These are phyloP conservation scores for Mucor velutinosus DNA, from an alignment of 371 early-diverging fungal genomes.

Conservation along the genomic window DNA sequence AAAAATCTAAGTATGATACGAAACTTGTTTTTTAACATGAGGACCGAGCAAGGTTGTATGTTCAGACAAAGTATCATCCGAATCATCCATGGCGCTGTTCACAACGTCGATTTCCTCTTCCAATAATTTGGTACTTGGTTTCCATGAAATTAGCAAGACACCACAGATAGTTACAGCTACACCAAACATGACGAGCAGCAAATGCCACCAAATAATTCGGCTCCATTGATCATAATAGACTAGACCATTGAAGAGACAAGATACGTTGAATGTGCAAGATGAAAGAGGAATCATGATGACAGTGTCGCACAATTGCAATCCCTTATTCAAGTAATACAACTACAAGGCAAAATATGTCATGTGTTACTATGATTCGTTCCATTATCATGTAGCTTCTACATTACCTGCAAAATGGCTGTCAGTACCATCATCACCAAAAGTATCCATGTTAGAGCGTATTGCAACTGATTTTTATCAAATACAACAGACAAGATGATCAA, in stretches of 20 bases:
- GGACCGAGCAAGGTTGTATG: neutral
- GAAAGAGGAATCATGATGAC: conserved; percentile 79
- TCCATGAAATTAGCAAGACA: conserved; percentile 66
- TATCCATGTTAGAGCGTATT: conserved; percentile 71
- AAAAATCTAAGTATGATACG: neutral
- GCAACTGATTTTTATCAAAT: conserved; percentile 68
- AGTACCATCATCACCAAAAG: conserved; percentile 63
- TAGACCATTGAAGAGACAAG: conserved; percentile 77
- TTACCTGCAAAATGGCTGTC: conserved; percentile 75
- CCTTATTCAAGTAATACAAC: conserved; percentile 81
- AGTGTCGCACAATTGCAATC: conserved; percentile 75
- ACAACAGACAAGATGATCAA: conserved; percentile 66
- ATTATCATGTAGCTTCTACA: neutral
- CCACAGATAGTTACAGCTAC: conserved; percentile 64
- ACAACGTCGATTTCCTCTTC: conserved; percentile 11
- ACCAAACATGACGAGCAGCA: conserved; percentile 67
- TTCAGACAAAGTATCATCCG: neutral
- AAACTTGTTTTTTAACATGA: neutral
- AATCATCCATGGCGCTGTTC: neutral
- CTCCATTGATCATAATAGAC: conserved; percentile 83
- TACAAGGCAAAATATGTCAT: conserved; percentile 23
- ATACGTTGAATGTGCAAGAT: conserved; percentile 77
- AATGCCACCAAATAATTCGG: conserved; percentile 63
- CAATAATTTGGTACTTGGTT: conserved; percentile 8
- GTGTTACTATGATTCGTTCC: neutral